Conservation (phyloP, 495 filamentous ascomycete species). For the Hypoxylon trugodes region DNA sequence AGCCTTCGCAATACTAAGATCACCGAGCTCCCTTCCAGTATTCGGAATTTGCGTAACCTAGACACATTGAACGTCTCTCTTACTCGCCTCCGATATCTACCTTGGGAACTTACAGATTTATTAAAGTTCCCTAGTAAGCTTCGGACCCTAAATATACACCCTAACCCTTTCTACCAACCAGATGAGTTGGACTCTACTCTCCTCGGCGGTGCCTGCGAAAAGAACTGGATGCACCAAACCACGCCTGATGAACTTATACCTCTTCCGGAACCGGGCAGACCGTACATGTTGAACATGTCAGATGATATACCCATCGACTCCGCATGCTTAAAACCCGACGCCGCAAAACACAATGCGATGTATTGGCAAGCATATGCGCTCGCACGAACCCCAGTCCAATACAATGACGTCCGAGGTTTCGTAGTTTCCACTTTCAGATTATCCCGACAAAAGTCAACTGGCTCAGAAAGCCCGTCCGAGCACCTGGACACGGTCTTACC, state of each 20-base stretch:
- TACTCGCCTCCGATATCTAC: slow-evolving; percentile 73
- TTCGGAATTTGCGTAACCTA: slow-evolving; percentile 70
- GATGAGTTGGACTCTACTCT: slow-evolving; percentile 8
- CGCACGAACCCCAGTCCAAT: slow-evolving; percentile 44
- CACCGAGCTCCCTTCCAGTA: slow-evolving; percentile 67
- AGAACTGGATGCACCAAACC: no score
- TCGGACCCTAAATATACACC: slow-evolving; percentile 48
- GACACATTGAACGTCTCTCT: slow-evolving; percentile 73
- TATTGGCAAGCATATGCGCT: slow-evolving; percentile 24
- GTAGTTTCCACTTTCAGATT: slow-evolving; percentile 40
- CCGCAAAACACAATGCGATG: neutral
- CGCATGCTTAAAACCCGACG: neutral
- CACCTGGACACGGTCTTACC: slow-evolving; percentile 5
- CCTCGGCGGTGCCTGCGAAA: neutral
- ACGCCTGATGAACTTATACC: neutral
- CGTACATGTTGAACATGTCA: slow-evolving; percentile 1
- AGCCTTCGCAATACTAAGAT: slow-evolving; percentile 77
- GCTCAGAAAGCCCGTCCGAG: neutral
- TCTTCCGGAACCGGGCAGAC: neutral
- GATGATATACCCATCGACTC: neutral
- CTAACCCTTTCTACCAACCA: slow-evolving; percentile 59
- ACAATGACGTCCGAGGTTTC: slow-evolving; percentile 42
- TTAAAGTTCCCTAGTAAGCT: slow-evolving; percentile 54
- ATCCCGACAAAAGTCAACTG: slow-evolving; percentile 3
- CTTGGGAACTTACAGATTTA: slow-evolving; percentile 73